Evolutionary conservation across 2,329 filamentous ascomycete species (phyloP).

Genomic region (Calonectria ilicicola): DNA sequence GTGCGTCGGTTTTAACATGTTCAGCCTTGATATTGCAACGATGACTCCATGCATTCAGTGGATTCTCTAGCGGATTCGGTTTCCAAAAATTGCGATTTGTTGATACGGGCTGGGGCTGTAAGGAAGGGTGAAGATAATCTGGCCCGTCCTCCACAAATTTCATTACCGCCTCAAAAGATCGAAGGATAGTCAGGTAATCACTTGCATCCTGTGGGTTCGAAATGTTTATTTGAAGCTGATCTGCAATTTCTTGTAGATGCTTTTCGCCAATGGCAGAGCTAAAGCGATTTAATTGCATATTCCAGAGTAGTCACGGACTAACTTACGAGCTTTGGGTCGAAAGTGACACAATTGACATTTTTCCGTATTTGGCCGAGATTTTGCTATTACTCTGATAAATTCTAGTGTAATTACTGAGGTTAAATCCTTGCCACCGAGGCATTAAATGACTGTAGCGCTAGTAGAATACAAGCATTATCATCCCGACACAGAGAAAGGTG

Average conservation of each 20-base stretch:
- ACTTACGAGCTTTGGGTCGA: conserved; percentile 1
- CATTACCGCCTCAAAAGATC: conserved; percentile 43
- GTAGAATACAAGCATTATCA: no score
- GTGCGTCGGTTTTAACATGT: conserved; percentile 7
- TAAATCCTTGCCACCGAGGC: no score
- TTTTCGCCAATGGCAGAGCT: conserved; percentile 23
- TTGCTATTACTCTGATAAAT: neutral
- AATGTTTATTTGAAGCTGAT: conserved; percentile 28
- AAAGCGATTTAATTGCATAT: neutral
- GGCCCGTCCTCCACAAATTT: conserved; percentile 36
- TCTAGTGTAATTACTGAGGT: neutral
- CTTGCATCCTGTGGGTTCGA: conserved; percentile 37
- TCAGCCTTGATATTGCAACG: conserved; percentile 39
- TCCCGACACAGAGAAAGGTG: neutral
- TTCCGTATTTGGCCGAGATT: neutral
- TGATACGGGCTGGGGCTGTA: conserved; percentile 30
- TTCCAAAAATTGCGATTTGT: conserved; percentile 35
- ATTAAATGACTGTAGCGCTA: neutral
- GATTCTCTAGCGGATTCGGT: conserved; percentile 41
- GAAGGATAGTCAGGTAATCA: conserved; percentile 44
- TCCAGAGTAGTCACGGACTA: neutral
- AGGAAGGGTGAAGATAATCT: conserved; percentile 42
- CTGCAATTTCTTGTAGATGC: conserved; percentile 33
- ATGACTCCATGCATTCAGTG: conserved; percentile 50
- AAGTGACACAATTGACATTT: conserved; percentile 17